These are phyloP conservation scores for Boletus barrowsii DNA, from an alignment of 768 basidiomycete species.

Conservation along the genomic window DNA sequence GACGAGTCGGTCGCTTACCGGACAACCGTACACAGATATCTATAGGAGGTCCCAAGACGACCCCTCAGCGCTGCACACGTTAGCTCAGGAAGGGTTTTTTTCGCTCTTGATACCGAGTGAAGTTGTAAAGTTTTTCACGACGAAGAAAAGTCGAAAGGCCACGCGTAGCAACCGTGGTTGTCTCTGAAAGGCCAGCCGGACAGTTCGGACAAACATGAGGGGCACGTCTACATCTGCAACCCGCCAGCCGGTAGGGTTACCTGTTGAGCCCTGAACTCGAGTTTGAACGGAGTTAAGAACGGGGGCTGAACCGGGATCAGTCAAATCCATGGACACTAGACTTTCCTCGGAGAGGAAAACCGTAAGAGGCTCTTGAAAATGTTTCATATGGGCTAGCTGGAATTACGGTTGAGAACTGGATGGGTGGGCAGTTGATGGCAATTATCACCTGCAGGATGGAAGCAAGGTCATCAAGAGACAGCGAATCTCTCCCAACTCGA, in stretches of 20 bases:
- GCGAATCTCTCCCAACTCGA: constrained; percentile 53
- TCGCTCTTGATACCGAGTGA: constrained; percentile 42
- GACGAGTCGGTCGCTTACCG: constrained; percentile 36
- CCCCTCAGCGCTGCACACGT: constrained; percentile 48
- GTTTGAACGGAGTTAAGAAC: constrained; percentile 40
- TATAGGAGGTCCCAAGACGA: constrained; percentile 40
- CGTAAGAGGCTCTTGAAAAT: constrained; percentile 63
- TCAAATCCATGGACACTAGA: constrained; percentile 9
- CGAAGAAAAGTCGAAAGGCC: constrained; percentile 45
- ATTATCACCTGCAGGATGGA: constrained; percentile 58
- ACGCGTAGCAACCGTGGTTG: constrained; percentile 38
- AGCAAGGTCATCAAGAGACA: constrained; percentile 54
- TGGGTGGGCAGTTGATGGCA: background rate
- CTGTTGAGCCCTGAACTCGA: constrained; percentile 31
- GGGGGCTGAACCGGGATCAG: constrained; percentile 19
- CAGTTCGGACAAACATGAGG: constrained; percentile 34
- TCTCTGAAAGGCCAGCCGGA: constrained; percentile 36
- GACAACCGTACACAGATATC: constrained; percentile 44
- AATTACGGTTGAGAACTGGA: background rate
- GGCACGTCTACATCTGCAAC: constrained; percentile 29
- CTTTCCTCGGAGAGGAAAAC: constrained; percentile 20
- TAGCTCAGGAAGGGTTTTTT: constrained; percentile 33
- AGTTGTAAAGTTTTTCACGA: constrained; percentile 43
- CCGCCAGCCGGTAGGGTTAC: constrained; percentile 24
- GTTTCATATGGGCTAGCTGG: constrained; percentile 65